A percentile compares a stretch with the other conserved stretches of the same genome.
phyloP scores from a whole-genome alignment of 352 stramenopile genomes.

The Thraustochytrium sp. region DNA sequence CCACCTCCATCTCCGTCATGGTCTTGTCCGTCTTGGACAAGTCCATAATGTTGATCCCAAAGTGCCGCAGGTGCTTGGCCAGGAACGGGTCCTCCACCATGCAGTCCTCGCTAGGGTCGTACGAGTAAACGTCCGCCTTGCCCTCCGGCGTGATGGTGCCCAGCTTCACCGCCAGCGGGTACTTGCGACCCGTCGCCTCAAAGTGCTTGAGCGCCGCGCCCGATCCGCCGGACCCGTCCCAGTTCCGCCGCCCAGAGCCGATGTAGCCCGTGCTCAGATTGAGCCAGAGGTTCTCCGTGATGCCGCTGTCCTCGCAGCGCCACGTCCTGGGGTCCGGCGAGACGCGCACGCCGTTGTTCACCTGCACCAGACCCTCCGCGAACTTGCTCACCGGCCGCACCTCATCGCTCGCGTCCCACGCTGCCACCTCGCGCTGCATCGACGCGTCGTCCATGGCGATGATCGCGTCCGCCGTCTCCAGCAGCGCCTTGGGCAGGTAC shows the following conservation, averaged over 20 bases:
- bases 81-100: constrained; percentile 92
- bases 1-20: constrained; percentile 93
- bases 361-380: constrained; percentile 57
- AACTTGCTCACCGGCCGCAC: constrained; percentile 68
- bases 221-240: constrained; percentile 90
- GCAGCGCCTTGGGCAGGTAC: constrained; percentile 56
- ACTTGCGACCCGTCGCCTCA: constrained; percentile 79
- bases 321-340: constrained; percentile 52
- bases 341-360: constrained; percentile 70
- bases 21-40: constrained; percentile 97
- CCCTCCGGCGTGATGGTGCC: constrained; percentile 90
- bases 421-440: constrained; percentile 1
- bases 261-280: constrained; percentile 86
- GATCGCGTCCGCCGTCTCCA: constrained; percentile 60
- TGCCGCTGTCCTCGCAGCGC: constrained; percentile 83
- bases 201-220: constrained; percentile 93
- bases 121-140: constrained; percentile 93
- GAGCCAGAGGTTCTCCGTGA: constrained; percentile 97
- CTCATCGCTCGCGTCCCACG: constrained; percentile 69
- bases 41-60: constrained; percentile 87
- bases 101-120: constrained; percentile 92
- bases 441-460: constrained; percentile 58
- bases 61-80: constrained; percentile 83
- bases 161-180: constrained; percentile 94
- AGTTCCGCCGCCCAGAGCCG: constrained; percentile 75